Percentiles rank a stretch among this genome's conserved stretches.
Evolutionary conservation across 306 rosid genomes (phyloP).

Genomic region (Hippophae tibetana): DNA sequence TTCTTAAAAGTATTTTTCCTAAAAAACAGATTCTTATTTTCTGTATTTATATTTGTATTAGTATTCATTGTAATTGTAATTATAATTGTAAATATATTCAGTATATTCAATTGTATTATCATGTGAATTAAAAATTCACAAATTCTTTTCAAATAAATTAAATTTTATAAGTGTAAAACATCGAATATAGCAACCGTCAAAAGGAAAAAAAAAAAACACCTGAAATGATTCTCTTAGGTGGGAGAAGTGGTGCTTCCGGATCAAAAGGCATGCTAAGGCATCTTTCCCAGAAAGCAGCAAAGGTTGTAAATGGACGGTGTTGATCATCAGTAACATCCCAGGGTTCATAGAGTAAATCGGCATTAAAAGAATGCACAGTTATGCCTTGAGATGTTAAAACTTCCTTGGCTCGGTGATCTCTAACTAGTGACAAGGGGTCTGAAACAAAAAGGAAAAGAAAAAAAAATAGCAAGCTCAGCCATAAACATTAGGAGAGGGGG

Average conservation of each 20-base stretch:
- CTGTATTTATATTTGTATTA: too few relatives aligned
- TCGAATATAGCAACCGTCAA: neutral
- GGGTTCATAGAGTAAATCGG: slow-evolving; percentile 91
- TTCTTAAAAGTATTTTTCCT: too few relatives aligned
- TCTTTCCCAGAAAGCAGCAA: slow-evolving; percentile 86
- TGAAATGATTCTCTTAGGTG: slow-evolving; percentile 86
- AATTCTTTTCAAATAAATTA: too few relatives aligned
- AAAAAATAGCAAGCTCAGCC: too few relatives aligned
- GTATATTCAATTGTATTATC: too few relatives aligned
- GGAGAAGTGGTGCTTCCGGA: slow-evolving; percentile 96
- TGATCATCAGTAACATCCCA: slow-evolving; percentile 90
- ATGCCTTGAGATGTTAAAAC: slow-evolving; percentile 70
- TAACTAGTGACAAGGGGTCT: slow-evolving; percentile 92
- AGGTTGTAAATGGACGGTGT: slow-evolving; percentile 80
- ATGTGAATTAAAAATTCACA: too few relatives aligned
- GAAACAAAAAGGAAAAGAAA: slow-evolving; percentile 19
- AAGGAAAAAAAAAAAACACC: slow-evolving; percentile 31
- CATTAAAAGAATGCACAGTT: slow-evolving; percentile 77
- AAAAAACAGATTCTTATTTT: too few relatives aligned
- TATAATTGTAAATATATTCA: too few relatives aligned
- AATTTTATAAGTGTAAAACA: too few relatives aligned
- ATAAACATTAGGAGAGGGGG: too few relatives aligned
- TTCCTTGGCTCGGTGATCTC: slow-evolving; percentile 87
- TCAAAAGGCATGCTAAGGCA: slow-evolving; percentile 98
- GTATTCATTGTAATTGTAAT: too few relatives aligned